Evolutionary conservation across 1,284 basidiomycete species (phyloP), one percentile per base, ranked within the genome.

Genomic region (Austroboletus niveus): DNA sequence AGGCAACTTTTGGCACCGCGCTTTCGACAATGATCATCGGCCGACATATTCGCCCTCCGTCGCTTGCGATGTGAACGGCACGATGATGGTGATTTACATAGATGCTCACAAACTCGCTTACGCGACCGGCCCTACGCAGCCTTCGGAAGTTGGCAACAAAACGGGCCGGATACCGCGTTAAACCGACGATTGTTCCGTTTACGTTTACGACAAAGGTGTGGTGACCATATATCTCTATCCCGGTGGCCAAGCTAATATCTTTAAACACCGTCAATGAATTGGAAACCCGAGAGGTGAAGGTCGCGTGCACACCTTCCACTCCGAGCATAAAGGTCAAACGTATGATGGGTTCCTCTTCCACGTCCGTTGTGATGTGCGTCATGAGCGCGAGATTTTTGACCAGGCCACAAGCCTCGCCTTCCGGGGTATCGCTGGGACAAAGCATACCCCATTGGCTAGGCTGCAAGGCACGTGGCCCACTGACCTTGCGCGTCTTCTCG

Each of bases 311-410:
- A 89, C 92, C 91, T 82, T 99, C 95, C 20, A 97, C 89, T 31
- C 97, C 98, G 29, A 99, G 82, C 82, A 97, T 89, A 71, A 90
- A 97, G 4, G 93, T 89, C 42, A 98, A 76, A 55, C 86, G 82
- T 61, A 93, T 85, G 55, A 99, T 92, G 3, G 97, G 95, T 57
- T 88, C 92, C 71, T 99, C 97, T 56, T 97, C 94, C 17, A 96
- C 94, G 70, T 99, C 97, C 24, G 98, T 99, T 12, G 97, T 99
- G 70, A 99, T 99, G 71, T 99, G 98, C 4, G 98, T 99, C 95
- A 99, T 99, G 40, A 99, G 79, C 3, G 97, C 98, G 52, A 99
- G 75, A 71, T 99, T 99, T 77, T 99, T 99, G 45, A 99, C 98
- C 53, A 99, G 75, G 47, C 97, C 97, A 68, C 97, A 99, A 7